A percentile compares a stretch with the other conserved stretches of the same genome.
Evolutionary conservation across 2,329 filamentous ascomycete species (phyloP).

Genomic region (Penicillium concentricum): DNA sequence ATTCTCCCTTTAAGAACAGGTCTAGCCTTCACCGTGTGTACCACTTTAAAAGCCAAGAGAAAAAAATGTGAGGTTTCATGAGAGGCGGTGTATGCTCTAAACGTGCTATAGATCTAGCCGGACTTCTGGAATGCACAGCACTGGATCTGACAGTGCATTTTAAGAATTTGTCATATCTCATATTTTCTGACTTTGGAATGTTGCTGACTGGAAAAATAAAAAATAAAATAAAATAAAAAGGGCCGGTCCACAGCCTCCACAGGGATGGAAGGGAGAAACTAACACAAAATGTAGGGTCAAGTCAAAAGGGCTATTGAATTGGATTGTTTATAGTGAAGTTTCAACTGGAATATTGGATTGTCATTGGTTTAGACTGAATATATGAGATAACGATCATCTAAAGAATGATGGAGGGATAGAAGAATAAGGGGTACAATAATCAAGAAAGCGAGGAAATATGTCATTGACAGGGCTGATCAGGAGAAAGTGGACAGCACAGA

Average conservation of each 20-base stretch:
- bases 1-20: neutral
- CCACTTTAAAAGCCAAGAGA: constrained; percentile 13
- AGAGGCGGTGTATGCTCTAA: constrained; percentile 2
- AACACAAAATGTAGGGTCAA: neutral
- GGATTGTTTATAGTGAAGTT: constrained; percentile 3
- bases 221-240: neutral
- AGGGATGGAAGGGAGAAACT: constrained; percentile 4
- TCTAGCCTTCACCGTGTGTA: constrained; percentile 8
- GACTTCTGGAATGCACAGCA: neutral
- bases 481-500: constrained; percentile 4
- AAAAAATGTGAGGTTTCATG: neutral
- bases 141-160: neutral
- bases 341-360: neutral
- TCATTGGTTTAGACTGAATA: neutral
- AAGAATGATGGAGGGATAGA: neutral
- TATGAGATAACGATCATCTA: constrained; percentile 1
- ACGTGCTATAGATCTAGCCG: neutral
- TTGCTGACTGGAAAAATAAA: neutral
- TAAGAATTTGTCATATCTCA: neutral
- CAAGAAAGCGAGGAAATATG: neutral
- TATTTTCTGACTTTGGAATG: neutral
- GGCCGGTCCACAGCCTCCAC: constrained; percentile 2
- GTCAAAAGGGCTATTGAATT: constrained; percentile 5
- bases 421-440: neutral
- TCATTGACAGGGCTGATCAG: constrained; percentile 10